Base-by-base conservation (phyloP, 2,329 filamentous ascomycete genomes). In the Nemania sp. region DNA sequence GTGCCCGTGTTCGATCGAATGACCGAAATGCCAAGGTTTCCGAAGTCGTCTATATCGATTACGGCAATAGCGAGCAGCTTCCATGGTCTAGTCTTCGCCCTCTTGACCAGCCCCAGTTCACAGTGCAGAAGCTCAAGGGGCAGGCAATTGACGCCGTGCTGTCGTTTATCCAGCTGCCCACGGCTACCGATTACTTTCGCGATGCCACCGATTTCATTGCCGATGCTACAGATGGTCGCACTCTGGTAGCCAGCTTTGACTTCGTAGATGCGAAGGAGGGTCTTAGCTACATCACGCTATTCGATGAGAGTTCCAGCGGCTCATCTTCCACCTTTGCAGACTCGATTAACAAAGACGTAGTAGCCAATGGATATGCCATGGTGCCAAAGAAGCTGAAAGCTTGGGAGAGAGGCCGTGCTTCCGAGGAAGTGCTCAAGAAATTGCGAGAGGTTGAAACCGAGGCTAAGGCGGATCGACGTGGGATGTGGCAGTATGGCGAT, bases 401-500 rank as follows among this genome's bases (percentile, higher is more conserved):
- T 0, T 98, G 94, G 92, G 96, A 98, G 86, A 87, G 91, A 64
- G 88, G 87, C 80, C 83, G 81, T 66, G 89, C 89, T 8, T 92
- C 93, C 53, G 87, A 87, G 65, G 87, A 92, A 38, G 89, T 94
- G 51, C 82, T 97, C 70, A 88, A 89, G 79, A 88, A 88, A 74
- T 83, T 98, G 69, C 90, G 88, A 77, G 87, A 91, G 79, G 88
- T 91, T 59, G 91, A 97, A 84, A 85, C 87, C 41, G 86, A 91
- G 79, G 95, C 95, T 4, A 97, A 97, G 87, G 84, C 88, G 63
- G 89, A 90, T 65, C 89, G 94, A 70, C 85, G 89, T 73, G 96
- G 96, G 51, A 96, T 97, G 88, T 99, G 95, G 94, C 96, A 99
- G 87, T 99, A 98, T 81, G 96, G 96, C 74, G 96, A 98, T 80